These are phyloP conservation scores for Solanum hybrid DNA, from an alignment of 305 asterid species.

Conservation along the genomic window DNA sequence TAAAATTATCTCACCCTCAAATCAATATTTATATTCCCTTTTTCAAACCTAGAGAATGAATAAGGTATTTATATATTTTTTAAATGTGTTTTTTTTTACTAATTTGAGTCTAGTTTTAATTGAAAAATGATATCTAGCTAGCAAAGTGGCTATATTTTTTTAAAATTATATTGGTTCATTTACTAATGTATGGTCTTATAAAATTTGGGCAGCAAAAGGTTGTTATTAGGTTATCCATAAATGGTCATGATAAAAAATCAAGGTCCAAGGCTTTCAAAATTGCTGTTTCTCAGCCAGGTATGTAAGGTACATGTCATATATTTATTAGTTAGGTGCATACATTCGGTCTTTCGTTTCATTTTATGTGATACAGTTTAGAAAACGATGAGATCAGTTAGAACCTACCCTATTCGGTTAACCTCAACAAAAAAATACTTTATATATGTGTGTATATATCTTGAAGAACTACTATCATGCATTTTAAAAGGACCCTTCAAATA, in stretches of 20 bases:
- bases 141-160: not conserved
- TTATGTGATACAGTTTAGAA: not conserved
- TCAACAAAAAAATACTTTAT: too few species aligned
- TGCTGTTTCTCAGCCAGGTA: constrained; percentile 4
- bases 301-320: not conserved
- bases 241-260: not conserved
- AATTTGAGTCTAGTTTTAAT: not conserved
- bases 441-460: not conserved
- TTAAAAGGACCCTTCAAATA: too few species aligned
- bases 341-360: not conserved
- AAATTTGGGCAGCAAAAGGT: constrained; percentile 1
- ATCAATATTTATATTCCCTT: not conserved
- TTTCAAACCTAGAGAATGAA: not conserved
- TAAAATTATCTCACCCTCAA: not conserved
- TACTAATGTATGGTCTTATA: not conserved
- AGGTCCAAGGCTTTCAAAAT: constrained; percentile 4
- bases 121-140: not conserved
- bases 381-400: not conserved
- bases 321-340: not conserved
- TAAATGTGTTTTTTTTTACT: not conserved
- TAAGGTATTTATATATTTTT: not conserved
- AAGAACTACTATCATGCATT: not conserved
- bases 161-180: not conserved
- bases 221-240: not conserved
- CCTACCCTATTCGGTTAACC: not conserved